Evolutionary conservation across 2,329 filamentous ascomycete species (phyloP), one percentile per base, ranked within the genome.

Genomic region (Mycosphaerella sp.): DNA sequence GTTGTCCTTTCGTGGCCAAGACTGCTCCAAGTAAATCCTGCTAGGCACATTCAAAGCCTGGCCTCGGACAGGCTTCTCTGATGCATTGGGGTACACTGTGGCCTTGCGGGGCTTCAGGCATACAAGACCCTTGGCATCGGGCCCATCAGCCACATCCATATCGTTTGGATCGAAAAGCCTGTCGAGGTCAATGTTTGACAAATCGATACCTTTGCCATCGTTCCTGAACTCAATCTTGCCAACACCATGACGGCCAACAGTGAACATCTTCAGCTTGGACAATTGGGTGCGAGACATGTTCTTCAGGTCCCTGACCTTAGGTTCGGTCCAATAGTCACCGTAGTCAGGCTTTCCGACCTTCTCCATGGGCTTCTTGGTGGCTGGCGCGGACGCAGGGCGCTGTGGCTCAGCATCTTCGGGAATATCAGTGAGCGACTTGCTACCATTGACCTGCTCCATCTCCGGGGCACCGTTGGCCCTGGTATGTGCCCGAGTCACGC

Each of bases 21-120:
- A 95, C 67, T 97, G 92, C 68, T 93, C 85, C 9, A 98, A 80
- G n/a, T 80, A 82, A 59, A 98, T 91, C 38, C 81, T 84, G 0
- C 93, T 89, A 2, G 90, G 91, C 6, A 96, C 89, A 66, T 98
- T 98, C 59, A 98, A 78, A 5, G 89, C 92, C 66, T 90, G 89
- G 54, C 95, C 93, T 54, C 85, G 79, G 0, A 86, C 80, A 12
- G 93, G 91, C 73, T 96, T 98, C 67, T 84, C 83, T 14, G 80
- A 78, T 40, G 83, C 77, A 43, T 86, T 80, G 4, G 78, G 85
- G 66, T 98, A 98, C 6, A 97, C 93, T 0, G 92, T 95, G 23
- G 89, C 89, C 7, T 85, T 86, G 36, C 93, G 87, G 47, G 85
- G 79, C 42, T 82, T 80, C 46, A 97, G 81, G 49, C 84, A 77